Evolutionary conservation across 208 protist species (phyloP).

Genomic region (Trypanosoma scelopori): DNA sequence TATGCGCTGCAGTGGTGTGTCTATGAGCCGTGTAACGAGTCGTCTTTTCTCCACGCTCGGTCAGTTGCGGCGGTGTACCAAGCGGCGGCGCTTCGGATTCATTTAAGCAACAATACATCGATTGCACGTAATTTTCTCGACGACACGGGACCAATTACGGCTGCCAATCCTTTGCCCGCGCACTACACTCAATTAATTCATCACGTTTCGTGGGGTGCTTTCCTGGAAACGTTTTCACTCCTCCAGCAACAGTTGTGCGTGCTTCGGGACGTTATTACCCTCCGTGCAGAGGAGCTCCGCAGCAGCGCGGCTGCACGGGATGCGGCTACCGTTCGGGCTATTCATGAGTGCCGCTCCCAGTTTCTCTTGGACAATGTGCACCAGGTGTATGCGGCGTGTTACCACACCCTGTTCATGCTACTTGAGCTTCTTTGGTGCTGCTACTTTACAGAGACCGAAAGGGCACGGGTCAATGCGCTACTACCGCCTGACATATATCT

Average conservation of each 20-base stretch:
- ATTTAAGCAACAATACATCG: constrained; percentile 5
- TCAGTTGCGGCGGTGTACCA: constrained; percentile 51
- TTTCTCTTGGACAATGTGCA: constrained; percentile 69
- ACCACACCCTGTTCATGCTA: constrained; percentile 43
- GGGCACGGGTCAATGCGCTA: constrained; percentile 17
- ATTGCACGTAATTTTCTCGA: not conserved
- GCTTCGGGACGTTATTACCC: constrained; percentile 20
- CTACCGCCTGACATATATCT: constrained; percentile 45
- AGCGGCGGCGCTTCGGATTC: constrained; percentile 28
- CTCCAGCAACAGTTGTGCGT: constrained; percentile 34
- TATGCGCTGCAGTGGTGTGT: constrained; percentile 64
- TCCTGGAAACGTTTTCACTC: constrained; percentile 42
- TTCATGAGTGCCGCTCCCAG: constrained; percentile 41
- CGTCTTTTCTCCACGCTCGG: constrained; percentile 58
- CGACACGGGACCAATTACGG: not conserved
- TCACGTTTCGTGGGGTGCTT: constrained; percentile 39
- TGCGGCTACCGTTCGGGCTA: constrained; percentile 11
- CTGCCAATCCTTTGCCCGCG: not conserved
- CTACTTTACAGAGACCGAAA: constrained; percentile 39
- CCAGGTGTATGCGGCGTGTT: constrained; percentile 51
- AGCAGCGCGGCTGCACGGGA: constrained; percentile 7
- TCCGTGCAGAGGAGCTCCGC: constrained; percentile 18
- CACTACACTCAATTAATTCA: constrained; percentile 16
- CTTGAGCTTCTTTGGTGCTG: constrained; percentile 63
- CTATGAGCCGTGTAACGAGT: constrained; percentile 75